A percentile compares a stretch with the other conserved stretches of the same genome.
phyloP scores from a whole-genome alignment of 192 early-diverging fungal species.

The Coemansia sp. region DNA sequence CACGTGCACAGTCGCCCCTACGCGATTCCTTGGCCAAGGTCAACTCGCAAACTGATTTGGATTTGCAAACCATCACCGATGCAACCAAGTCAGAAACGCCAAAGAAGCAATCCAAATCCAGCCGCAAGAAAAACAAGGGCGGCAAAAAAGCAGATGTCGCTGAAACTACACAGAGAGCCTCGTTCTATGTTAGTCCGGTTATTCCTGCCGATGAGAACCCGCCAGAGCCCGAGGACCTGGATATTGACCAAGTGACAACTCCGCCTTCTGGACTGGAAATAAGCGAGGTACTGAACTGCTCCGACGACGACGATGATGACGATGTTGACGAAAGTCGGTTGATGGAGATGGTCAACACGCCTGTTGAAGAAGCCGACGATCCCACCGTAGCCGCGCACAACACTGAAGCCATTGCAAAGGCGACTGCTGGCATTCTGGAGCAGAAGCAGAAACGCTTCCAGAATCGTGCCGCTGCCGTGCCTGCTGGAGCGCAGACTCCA shows the following conservation, averaged over 20 bases:
- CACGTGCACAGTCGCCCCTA: conserved; percentile 31
- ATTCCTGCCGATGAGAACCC: conserved; percentile 39
- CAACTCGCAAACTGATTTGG: conserved; percentile 32
- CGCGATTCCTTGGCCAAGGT: conserved; percentile 4
- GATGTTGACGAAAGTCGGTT: conserved; percentile 46
- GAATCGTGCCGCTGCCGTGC: conserved; percentile 36
- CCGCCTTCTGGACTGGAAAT: conserved; percentile 44
- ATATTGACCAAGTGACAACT: conserved; percentile 24
- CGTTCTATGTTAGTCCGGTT: conserved; percentile 50
- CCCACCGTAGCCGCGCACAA: conserved; percentile 22
- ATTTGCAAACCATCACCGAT: conserved; percentile 35
- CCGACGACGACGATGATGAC: conserved; percentile 50
- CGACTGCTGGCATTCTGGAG: conserved; percentile 38
- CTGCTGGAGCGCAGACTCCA: conserved; percentile 12
- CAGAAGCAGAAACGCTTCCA: conserved; percentile 14
- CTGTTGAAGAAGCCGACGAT: conserved; percentile 30
- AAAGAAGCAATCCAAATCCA: neutral
- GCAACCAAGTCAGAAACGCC: conserved; percentile 1
- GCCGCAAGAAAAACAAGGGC: conserved; percentile 3
- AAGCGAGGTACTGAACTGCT: conserved; percentile 51
- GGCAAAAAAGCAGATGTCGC: conserved; percentile 15
- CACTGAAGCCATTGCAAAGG: conserved; percentile 37
- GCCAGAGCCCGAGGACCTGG: conserved; percentile 49
- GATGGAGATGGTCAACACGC: conserved; percentile 57
- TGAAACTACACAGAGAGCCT: conserved; percentile 25